Percentiles rank a stretch among this genome's conserved stretches.
Evolutionary conservation across 2,329 filamentous ascomycete species (phyloP).

Genomic region (Aspergillus japonicus): DNA sequence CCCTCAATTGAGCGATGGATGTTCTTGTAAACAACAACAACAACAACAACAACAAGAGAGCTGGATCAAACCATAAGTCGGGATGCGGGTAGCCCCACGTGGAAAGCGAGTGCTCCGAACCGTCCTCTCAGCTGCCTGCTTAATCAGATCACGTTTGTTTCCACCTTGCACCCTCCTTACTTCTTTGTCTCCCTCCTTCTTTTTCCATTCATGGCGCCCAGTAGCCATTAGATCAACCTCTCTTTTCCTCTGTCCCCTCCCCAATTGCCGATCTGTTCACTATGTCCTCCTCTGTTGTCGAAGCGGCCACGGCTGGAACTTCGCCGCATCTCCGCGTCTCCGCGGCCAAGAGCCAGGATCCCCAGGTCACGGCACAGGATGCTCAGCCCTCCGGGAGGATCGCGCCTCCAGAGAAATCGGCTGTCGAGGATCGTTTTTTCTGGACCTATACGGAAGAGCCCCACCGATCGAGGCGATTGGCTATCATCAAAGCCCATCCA

Average conservation of each 20-base stretch:
- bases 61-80: slow-evolving; percentile 17
- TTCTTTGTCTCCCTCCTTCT: neutral
- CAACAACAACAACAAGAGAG: neutral
- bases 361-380: slow-evolving; percentile 15
- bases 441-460: slow-evolving; percentile 99
- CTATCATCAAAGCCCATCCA: slow-evolving; percentile 97
- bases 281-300: slow-evolving; percentile 31
- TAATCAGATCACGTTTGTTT: slow-evolving; percentile 13
- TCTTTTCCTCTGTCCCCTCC: neutral
- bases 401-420: slow-evolving; percentile 32
- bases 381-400: slow-evolving; percentile 25
- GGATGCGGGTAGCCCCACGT: slow-evolving; percentile 36
- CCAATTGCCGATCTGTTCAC: slow-evolving; percentile 4
- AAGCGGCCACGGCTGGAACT: slow-evolving; percentile 23
- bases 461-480: slow-evolving; percentile 82
- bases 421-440: slow-evolving; percentile 69
- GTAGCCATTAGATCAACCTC: neutral
- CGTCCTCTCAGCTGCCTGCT: slow-evolving; percentile 15
- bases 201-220: slow-evolving; percentile 22
- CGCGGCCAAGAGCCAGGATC: slow-evolving; percentile 27
- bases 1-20: neutral
- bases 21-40: neutral
- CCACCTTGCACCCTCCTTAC: slow-evolving; percentile 12
- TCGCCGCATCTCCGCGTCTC: slow-evolving; percentile 36
- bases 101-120: slow-evolving; percentile 31